Conservation (phyloP, 2,329 filamentous ascomycete species). For the Aureobasidium sp. region DNA sequence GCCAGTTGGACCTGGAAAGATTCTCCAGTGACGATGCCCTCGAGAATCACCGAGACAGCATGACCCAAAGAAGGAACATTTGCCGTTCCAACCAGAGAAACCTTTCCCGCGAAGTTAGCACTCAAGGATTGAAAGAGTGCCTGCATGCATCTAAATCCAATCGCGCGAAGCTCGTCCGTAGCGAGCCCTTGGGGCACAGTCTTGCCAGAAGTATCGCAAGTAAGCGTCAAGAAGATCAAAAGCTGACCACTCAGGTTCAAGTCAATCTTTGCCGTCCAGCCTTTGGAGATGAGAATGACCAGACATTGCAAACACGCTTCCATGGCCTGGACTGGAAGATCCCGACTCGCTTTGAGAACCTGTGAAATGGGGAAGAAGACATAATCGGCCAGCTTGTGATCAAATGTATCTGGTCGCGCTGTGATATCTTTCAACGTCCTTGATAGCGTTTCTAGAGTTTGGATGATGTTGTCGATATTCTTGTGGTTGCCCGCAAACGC, state of each 20-base stretch:
- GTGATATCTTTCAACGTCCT: slow-evolving; percentile 31
- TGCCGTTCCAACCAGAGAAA: slow-evolving; percentile 47
- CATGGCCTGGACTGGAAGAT: slow-evolving; percentile 62
- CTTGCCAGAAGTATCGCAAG: slow-evolving; percentile 66
- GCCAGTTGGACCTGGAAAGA: slow-evolving; percentile 64
- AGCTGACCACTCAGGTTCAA: slow-evolving; percentile 73
- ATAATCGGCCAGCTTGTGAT: slow-evolving; percentile 85
- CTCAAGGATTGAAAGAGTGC: slow-evolving; percentile 57
- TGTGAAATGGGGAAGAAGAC: slow-evolving; percentile 88
- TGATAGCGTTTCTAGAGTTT: slow-evolving; percentile 42
- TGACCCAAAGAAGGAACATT: slow-evolving; percentile 76
- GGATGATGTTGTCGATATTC: slow-evolving; percentile 41
- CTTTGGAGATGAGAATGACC: slow-evolving; percentile 63
- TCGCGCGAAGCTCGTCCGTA: slow-evolving; percentile 67
- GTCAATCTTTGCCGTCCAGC: slow-evolving; percentile 69
- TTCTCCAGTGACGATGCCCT: slow-evolving; percentile 58
- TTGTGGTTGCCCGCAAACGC: slow-evolving; percentile 41
- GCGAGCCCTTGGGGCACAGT: slow-evolving; percentile 45
- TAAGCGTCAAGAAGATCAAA: slow-evolving; percentile 73
- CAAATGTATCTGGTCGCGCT: slow-evolving; percentile 43
- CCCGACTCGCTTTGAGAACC: slow-evolving; percentile 69
- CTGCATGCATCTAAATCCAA: slow-evolving; percentile 63
- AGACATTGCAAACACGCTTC: slow-evolving; percentile 74
- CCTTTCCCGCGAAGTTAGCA: slow-evolving; percentile 41
- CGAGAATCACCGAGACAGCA: slow-evolving; percentile 70